Percentiles rank a stretch among this genome's conserved stretches.
Conservation (phyloP, 148 eudicot genomes). For the Cornus suecica region DNA sequence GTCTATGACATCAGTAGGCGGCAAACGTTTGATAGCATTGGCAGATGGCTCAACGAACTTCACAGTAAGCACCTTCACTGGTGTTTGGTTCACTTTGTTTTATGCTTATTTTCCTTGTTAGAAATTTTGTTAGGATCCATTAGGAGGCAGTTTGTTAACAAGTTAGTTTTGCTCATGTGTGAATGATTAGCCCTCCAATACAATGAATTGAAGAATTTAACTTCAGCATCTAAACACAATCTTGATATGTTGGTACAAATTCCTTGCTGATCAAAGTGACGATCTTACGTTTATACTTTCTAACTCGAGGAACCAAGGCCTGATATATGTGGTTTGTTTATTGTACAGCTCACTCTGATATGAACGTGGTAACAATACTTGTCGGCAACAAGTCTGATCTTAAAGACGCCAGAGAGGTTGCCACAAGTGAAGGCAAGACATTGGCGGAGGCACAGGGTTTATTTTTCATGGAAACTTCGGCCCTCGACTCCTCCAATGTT, state of each 20-base stretch:
- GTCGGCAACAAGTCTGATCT: constrained; percentile 92
- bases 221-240: too few species aligned
- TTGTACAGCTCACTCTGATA: constrained; percentile 88
- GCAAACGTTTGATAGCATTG: constrained; percentile 76
- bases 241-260: neutral
- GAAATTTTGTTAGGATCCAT: neutral
- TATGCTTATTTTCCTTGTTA: neutral
- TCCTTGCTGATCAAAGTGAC: neutral
- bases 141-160: neutral
- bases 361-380: constrained; percentile 95
- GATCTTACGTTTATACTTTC: neutral
- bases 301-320: neutral
- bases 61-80: constrained; percentile 57
- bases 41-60: constrained; percentile 96
- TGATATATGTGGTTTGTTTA: constrained; percentile 5
- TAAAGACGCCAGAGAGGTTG: constrained; percentile 78
- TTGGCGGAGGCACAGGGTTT: constrained; percentile 80
- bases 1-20: constrained; percentile 93
- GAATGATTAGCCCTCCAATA: neutral
- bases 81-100: neutral
- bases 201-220: neutral
- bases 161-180: neutral
- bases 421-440: constrained; percentile 76
- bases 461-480: constrained; percentile 93
- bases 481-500: constrained; percentile 86